A percentile compares a stretch with the other conserved stretches of the same genome.
phyloP scores from a whole-genome alignment of 108 stramenopile genomes.

The Nannochloropsis oceanica region DNA sequence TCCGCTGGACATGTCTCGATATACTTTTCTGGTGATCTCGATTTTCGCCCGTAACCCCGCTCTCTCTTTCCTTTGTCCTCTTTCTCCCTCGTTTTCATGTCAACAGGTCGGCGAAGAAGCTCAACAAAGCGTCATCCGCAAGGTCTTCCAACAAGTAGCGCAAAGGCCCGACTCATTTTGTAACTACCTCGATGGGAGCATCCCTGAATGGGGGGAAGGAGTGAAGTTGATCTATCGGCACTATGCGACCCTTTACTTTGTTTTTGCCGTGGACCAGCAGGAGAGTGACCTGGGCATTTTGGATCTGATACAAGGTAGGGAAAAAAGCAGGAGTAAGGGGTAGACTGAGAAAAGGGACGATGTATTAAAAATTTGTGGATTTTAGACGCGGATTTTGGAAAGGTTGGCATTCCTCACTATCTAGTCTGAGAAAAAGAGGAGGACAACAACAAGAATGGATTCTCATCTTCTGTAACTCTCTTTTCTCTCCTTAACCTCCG shows the following conservation, averaged over 20 bases:
- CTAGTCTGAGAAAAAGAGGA: too few relatives aligned
- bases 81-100: background rate
- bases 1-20: too few relatives aligned
- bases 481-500: background rate
- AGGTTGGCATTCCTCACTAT: background rate
- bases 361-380: too few relatives aligned
- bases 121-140: constrained; percentile 82
- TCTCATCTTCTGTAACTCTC: background rate
- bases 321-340: background rate
- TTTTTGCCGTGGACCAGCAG: constrained; percentile 90
- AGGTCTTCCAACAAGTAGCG: constrained; percentile 85
- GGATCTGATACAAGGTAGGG: constrained; percentile 74
- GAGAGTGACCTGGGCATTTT: constrained; percentile 97
- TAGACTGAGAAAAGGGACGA: too few relatives aligned
- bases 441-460: background rate
- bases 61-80: background rate
- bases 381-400: background rate
- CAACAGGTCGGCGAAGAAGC: constrained; percentile 51
- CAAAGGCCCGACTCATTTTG: constrained; percentile 91
- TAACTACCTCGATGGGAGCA: constrained; percentile 90
- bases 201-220: constrained; percentile 90
- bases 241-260: constrained; percentile 98
- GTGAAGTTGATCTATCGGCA: constrained; percentile 97
- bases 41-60: too few relatives aligned
- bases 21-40: too few relatives aligned